Conservation (phyloP, 2,329 filamentous ascomycete genomes). For the Hymenoscyphus repandus region DNA sequence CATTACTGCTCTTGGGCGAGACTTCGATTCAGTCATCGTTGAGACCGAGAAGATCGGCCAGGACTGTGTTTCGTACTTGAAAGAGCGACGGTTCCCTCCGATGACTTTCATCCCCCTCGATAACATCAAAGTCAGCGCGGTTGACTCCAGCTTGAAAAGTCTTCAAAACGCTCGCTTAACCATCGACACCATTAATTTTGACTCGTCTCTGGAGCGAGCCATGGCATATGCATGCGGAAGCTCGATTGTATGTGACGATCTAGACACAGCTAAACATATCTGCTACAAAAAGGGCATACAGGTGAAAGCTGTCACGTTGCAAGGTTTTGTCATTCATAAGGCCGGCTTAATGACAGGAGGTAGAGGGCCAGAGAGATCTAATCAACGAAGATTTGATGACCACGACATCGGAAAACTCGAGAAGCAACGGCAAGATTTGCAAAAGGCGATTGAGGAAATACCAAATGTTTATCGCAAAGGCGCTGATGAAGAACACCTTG, state of each 20-base stretch:
- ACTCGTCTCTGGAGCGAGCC: constrained; percentile 79
- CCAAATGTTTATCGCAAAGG: constrained; percentile 73
- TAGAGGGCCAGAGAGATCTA: constrained; percentile 68
- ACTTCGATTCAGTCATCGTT: constrained; percentile 92
- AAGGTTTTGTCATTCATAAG: constrained; percentile 96
- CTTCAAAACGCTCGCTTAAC: constrained; percentile 81
- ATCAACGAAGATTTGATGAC: constrained; percentile 82
- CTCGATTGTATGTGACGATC: constrained; percentile 86
- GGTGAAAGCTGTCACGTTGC: constrained; percentile 89
- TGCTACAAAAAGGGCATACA: constrained; percentile 79
- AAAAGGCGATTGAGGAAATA: constrained; percentile 72
- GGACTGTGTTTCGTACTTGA: constrained; percentile 91
- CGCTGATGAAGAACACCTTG: constrained; percentile 72
- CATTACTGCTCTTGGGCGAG: constrained; percentile 82
- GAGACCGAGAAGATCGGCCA: constrained; percentile 92
- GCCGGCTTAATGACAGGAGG: constrained; percentile 96
- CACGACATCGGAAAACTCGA: constrained; percentile 82
- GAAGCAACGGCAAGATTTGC: constrained; percentile 67
- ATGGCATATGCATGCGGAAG: constrained; percentile 94
- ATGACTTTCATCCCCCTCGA: constrained; percentile 95
- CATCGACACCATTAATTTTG: constrained; percentile 95
- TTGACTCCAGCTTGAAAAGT: constrained; percentile 86
- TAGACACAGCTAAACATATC: constrained; percentile 81
- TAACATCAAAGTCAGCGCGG: constrained; percentile 90
- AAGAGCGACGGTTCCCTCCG: constrained; percentile 79